Percentiles rank a stretch among this genome's conserved stretches.
These are phyloP conservation scores for Aspergillus alliaceus DNA, from an alignment of 2,329 filamentous ascomycete genomes.

Conservation along the genomic window DNA sequence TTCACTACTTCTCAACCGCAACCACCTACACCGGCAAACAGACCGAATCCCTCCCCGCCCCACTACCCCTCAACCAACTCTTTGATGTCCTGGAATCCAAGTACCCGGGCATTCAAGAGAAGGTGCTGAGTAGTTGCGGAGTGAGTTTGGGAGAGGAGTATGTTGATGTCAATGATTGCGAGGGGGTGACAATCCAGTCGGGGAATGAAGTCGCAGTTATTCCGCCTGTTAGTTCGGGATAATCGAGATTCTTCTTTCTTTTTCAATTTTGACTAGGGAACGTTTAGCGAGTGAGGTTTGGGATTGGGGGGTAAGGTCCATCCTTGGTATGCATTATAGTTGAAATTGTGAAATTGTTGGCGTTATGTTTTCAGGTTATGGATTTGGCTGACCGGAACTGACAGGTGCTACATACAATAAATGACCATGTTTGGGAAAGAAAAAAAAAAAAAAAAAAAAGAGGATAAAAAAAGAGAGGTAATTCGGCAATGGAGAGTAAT, in stretches of 20 bases:
- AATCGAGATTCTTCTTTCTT: slow-evolving; percentile 7
- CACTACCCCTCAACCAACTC: slow-evolving; percentile 37
- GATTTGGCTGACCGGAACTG: neutral
- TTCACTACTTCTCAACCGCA: slow-evolving; percentile 49
- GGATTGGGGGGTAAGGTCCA: too few species aligned
- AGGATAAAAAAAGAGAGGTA: neutral
- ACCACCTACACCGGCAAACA: slow-evolving; percentile 41
- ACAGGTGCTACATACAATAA: neutral
- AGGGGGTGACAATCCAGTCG: slow-evolving; percentile 29
- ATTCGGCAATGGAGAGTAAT: neutral
- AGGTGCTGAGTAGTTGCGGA: slow-evolving; percentile 41
- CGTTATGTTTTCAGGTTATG: neutral
- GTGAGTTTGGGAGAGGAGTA: slow-evolving; percentile 47
- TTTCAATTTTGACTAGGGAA: too few species aligned
- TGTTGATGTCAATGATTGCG: slow-evolving; percentile 36
- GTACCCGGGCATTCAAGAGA: slow-evolving; percentile 43
- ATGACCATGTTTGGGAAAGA: neutral
- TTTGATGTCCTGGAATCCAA: slow-evolving; percentile 39
- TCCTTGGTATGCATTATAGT: too few species aligned
- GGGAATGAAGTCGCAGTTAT: slow-evolving; percentile 49
- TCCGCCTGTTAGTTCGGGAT: slow-evolving; percentile 50
- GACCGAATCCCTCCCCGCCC: slow-evolving; percentile 42
- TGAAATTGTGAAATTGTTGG: neutral
- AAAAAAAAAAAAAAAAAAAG: neutral
- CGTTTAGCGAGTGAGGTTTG: too few species aligned